Evolutionary conservation across 2,329 filamentous ascomycete species (phyloP), one percentile per base, ranked within the genome.

Genomic region (Lachnellula willkommii): DNA sequence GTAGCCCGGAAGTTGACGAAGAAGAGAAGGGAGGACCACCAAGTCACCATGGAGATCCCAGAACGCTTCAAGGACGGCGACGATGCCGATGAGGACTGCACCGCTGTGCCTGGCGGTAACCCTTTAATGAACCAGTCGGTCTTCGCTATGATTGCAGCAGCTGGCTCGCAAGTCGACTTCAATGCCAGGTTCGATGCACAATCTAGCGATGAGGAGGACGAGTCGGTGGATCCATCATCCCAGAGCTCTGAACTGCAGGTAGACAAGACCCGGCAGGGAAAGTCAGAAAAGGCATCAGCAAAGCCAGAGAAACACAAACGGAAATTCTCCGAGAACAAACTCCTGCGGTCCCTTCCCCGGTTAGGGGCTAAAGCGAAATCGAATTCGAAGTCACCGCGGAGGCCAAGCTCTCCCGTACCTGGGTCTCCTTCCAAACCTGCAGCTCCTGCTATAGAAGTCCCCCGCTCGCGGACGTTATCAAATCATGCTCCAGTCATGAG

Each of bases 91-190:
- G 78, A 83, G 40, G 83, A 85, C 68, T 80, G 81, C 58, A 81
- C 80, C 14, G 80, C 80, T 50, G 77, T 80, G 2, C 78, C 76
- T n/a, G 71, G 71, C n/a, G 66, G 68, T 37, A 73, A 73, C 55
- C 70, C 63, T 12, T 63, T 62, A 24, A 90, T 95, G 85, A 94
- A 96, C 72, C 92, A 96, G 77, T 95, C 90, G 62, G 86, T 97
- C 54, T 95, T 96, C 71, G 91, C 90, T 53, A 83, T 97, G 73
- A 92, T 97, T 63, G 89, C 92, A 6, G 90, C 90, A 15, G 90
- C 90, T 39, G 90, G 91, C 6, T 92, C 90, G 32, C 84, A 84
- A 57, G 85, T 88, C 51, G 88, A 95, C 72, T 91, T 95, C 68
- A 86, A 89, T 70, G 81, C 88, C 57, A 83, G 88, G 39, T 93